Evolutionary conservation across 2,329 filamentous ascomycete genomes (phyloP).

Genomic region (Eutypella sp.): DNA sequence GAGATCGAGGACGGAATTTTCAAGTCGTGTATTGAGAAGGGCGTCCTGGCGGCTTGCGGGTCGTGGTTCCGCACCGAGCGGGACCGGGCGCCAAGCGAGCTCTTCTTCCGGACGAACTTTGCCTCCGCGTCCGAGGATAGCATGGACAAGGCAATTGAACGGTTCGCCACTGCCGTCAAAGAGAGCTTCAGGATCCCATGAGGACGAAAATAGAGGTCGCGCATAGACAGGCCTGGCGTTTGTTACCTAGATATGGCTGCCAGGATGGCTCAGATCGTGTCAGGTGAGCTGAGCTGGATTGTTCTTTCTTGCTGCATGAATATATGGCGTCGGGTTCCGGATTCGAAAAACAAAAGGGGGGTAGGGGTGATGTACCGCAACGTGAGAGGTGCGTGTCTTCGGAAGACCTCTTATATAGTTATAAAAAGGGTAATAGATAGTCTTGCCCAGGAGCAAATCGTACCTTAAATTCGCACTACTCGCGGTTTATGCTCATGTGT

Average conservation of each 20-base stretch:
- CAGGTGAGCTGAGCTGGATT: too few relatives aligned
- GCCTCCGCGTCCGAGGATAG: slow-evolving; percentile 69
- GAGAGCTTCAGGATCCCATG: slow-evolving; percentile 40
- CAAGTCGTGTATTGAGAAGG: slow-evolving; percentile 65
- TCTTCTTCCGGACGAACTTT: slow-evolving; percentile 90
- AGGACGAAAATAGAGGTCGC: not conserved
- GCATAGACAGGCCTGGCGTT: not conserved
- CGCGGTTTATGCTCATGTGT: too few relatives aligned
- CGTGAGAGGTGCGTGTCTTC: too few relatives aligned
- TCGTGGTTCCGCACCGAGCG: slow-evolving; percentile 87
- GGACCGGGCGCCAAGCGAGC: slow-evolving; percentile 50
- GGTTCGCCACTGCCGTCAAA: slow-evolving; percentile 72
- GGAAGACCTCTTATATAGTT: too few relatives aligned
- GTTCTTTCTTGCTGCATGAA: too few relatives aligned
- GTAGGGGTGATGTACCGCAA: too few relatives aligned
- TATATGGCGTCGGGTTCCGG: too few relatives aligned
- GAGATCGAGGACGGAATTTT: slow-evolving; percentile 87
- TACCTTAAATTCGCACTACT: too few relatives aligned
- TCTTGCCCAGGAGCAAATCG: too few relatives aligned
- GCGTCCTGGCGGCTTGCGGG: slow-evolving; percentile 76
- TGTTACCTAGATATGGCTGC: not conserved
- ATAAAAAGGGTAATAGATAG: too few relatives aligned
- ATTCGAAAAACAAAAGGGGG: too few relatives aligned
- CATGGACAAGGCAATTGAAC: slow-evolving; percentile 66
- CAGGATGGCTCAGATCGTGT: too few relatives aligned